These are phyloP conservation scores for Rhodotorula sphaerocarpa DNA, from an alignment of 768 basidiomycete genomes.

Conservation along the genomic window DNA sequence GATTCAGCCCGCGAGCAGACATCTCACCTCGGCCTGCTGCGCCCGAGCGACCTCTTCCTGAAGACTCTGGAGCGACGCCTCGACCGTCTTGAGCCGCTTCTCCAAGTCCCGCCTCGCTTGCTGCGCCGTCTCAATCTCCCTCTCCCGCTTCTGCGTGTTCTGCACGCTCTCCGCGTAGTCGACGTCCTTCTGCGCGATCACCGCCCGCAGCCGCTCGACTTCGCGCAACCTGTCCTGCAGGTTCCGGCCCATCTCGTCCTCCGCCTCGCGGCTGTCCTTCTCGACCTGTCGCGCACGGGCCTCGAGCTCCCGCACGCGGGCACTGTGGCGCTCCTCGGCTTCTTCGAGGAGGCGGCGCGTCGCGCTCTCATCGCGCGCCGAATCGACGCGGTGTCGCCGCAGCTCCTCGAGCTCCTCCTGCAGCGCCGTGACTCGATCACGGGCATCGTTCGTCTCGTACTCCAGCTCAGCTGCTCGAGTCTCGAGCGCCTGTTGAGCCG, in stretches of 20 bases:
- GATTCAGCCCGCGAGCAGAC: too few species aligned
- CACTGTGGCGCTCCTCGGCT: slow-evolving; percentile 49
- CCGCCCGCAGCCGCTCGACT: slow-evolving; percentile 37
- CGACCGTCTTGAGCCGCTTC: slow-evolving; percentile 42
- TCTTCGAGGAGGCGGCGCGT: slow-evolving; percentile 59
- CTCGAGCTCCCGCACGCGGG: slow-evolving; percentile 57
- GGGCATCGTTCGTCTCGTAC: slow-evolving; percentile 72
- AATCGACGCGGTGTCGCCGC: slow-evolving; percentile 59
- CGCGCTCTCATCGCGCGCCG: slow-evolving; percentile 46
- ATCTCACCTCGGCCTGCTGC: slow-evolving; percentile 58
- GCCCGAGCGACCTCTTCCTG: slow-evolving; percentile 48
- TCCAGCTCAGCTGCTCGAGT: slow-evolving; percentile 74
- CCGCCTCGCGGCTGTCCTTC: slow-evolving; percentile 74
- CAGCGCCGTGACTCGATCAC: slow-evolving; percentile 62
- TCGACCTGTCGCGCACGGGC: slow-evolving; percentile 59
- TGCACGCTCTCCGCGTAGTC: slow-evolving; percentile 51
- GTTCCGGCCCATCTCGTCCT: slow-evolving; percentile 81
- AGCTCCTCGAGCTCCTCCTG: slow-evolving; percentile 42
- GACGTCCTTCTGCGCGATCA: slow-evolving; percentile 35
- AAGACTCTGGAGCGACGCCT: slow-evolving; percentile 48
- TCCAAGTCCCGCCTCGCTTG: slow-evolving; percentile 48
- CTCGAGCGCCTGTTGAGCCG: slow-evolving; percentile 64
- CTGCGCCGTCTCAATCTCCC: slow-evolving; percentile 52
- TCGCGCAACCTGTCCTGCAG: slow-evolving; percentile 45
- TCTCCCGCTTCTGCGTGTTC: slow-evolving; percentile 67